Conservation (phyloP, 257 asterid species). For the Nemophila menziesii region DNA sequence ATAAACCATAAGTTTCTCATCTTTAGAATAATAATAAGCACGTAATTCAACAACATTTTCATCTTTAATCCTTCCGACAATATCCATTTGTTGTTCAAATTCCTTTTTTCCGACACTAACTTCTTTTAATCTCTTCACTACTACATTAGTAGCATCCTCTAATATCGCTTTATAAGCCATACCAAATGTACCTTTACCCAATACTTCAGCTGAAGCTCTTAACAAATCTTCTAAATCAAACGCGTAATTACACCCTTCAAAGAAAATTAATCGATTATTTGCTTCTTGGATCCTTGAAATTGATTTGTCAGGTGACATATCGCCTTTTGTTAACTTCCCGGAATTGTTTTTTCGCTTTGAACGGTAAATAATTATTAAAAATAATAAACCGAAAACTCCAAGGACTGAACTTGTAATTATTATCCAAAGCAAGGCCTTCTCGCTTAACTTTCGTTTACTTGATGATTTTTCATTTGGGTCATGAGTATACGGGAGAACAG, state of each 20-base stretch:
- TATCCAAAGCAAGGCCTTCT: slow-evolving; percentile 62
- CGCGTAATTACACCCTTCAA: slow-evolving; percentile 77
- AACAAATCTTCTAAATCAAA: slow-evolving; percentile 88
- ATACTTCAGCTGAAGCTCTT: slow-evolving; percentile 93
- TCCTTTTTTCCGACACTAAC: slow-evolving; percentile 77
- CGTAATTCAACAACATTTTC: slow-evolving; percentile 78
- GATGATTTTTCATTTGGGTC: slow-evolving; percentile 29
- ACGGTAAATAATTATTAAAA: slow-evolving; percentile 53
- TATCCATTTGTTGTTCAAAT: slow-evolving; percentile 77
- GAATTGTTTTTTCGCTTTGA: slow-evolving; percentile 32
- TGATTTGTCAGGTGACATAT: slow-evolving; percentile 68
- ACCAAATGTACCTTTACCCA: slow-evolving; percentile 90
- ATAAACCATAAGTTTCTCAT: slow-evolving; percentile 89
- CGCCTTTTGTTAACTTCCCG: slow-evolving; percentile 60
- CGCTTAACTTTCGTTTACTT: slow-evolving; percentile 42
- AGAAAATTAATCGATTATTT: slow-evolving; percentile 62
- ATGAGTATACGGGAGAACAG: slow-evolving; percentile 36
- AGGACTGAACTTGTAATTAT: slow-evolving; percentile 51
- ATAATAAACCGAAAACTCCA: slow-evolving; percentile 54
- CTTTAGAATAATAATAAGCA: slow-evolving; percentile 92
- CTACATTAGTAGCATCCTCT: slow-evolving; percentile 76
- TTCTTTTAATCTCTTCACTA: slow-evolving; percentile 88
- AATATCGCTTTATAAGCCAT: slow-evolving; percentile 74
- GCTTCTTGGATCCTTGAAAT: slow-evolving; percentile 62
- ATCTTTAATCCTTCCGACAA: slow-evolving; percentile 68